Percentiles rank a stretch among this genome's conserved stretches.
Evolutionary conservation across 495 filamentous ascomycete genomes (phyloP).

Genomic region (Tuber magnatum): DNA sequence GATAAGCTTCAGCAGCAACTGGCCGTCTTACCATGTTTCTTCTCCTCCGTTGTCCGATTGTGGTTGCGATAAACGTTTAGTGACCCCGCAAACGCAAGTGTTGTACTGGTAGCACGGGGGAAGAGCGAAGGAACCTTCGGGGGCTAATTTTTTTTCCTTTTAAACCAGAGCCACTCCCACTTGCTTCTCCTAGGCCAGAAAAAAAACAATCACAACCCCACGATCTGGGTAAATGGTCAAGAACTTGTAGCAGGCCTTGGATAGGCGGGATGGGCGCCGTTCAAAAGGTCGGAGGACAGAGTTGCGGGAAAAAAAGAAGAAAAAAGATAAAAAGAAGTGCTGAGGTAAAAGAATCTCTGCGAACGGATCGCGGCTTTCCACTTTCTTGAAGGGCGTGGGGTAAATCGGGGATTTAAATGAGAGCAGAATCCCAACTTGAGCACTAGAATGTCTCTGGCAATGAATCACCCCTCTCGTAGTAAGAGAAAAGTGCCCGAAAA

Average conservation of each 20-base stretch:
- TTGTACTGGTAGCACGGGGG: background rate
- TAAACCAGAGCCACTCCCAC: constrained; percentile 2
- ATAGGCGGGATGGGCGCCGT: background rate
- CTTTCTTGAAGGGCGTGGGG: background rate
- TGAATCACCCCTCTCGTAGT: background rate
- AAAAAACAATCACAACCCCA: constrained; percentile 11
- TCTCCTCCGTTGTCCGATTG: constrained; percentile 12
- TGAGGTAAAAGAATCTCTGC: background rate
- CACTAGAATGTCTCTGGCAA: background rate
- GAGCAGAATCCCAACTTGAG: background rate
- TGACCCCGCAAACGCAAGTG: background rate
- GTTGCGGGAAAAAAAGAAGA: background rate
- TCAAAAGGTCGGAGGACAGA: background rate
- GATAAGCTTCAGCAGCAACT: background rate
- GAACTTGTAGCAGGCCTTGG: background rate
- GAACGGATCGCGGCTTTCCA: background rate
- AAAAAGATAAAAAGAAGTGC: background rate
- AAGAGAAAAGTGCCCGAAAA: background rate
- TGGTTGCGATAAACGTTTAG: background rate
- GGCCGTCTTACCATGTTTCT: constrained; percentile 18
- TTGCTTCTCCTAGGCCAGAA: background rate
- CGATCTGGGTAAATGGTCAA: constrained; percentile 18
- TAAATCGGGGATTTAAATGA: constrained; percentile 1
- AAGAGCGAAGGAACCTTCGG: background rate
- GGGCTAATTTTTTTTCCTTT: background rate